These are phyloP conservation scores for Starmerella floris DNA, from an alignment of 805 yeast genomes.

Conservation along the genomic window DNA sequence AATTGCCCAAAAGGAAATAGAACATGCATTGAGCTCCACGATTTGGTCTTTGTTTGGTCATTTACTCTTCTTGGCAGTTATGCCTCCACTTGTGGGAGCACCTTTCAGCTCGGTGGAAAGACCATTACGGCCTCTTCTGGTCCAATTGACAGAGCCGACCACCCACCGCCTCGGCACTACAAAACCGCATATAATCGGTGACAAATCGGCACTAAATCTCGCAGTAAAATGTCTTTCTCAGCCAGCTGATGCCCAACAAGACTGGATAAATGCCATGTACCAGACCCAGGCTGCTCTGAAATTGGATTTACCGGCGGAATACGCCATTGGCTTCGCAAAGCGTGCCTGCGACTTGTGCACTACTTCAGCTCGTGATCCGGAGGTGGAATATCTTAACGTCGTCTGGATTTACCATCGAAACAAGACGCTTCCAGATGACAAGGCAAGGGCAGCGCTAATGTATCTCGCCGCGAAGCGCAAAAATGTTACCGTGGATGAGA, in stretches of 20 bases:
- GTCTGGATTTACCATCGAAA: conserved; percentile 2
- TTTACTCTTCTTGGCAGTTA: conserved; percentile 6
- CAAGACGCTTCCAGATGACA: not conserved
- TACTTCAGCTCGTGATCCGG: conserved; percentile 1
- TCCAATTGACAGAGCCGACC: not conserved
- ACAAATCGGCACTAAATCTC: conserved; percentile 1
- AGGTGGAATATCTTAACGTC: conserved; percentile 2
- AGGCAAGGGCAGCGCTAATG: not conserved
- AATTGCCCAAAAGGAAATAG: conserved; percentile 1
- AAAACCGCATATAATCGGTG: not conserved
- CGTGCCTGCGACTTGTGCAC: conserved; percentile 2
- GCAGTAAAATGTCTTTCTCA: conserved; percentile 7
- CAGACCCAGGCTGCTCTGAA: conserved; percentile 4
- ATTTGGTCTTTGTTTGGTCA: conserved; percentile 8
- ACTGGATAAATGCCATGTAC: conserved; percentile 9
- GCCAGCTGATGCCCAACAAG: conserved; percentile 2
- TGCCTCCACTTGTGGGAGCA: conserved; percentile 1
- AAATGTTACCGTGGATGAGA: not conserved
- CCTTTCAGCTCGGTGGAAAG: not conserved
- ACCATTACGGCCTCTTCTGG: not conserved
- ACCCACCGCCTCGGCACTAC: not conserved
- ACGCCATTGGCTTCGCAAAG: conserved; percentile 1
- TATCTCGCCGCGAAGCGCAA: not conserved
- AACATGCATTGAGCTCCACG: not conserved
- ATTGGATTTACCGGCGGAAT: not conserved